Percentiles rank a stretch among this genome's conserved stretches.
Evolutionary conservation across 345 rosid species (phyloP).

Genomic region (Cochlearia excelsa): DNA sequence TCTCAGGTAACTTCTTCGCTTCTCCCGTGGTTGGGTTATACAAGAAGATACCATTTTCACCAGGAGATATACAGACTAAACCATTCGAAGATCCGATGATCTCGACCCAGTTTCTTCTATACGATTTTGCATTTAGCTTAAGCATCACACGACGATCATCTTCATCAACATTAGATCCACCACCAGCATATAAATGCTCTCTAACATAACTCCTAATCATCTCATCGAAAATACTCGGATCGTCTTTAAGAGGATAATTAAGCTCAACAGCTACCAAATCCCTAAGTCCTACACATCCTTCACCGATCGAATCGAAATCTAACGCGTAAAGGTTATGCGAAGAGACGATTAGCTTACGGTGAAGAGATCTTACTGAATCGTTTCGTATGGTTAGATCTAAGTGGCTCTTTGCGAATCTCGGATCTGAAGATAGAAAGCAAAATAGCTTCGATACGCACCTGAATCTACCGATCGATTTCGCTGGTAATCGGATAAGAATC

Average conservation of each 20-base stretch:
- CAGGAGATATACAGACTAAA: slow-evolving; percentile 42
- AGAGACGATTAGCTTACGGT: slow-evolving; percentile 29
- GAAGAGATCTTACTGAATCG: not conserved
- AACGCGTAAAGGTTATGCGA: slow-evolving; percentile 29
- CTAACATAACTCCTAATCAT: slow-evolving; percentile 25
- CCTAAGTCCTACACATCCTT: slow-evolving; percentile 4
- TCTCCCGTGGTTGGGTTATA: slow-evolving; percentile 48
- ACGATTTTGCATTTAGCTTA: slow-evolving; percentile 18
- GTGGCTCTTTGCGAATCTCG: slow-evolving; percentile 37
- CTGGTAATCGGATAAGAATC: slow-evolving; percentile 43
- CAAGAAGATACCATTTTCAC: slow-evolving; percentile 36
- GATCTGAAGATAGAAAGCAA: slow-evolving; percentile 35
- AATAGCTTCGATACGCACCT: slow-evolving; percentile 47
- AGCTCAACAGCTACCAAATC: slow-evolving; percentile 31
- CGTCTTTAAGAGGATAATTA: slow-evolving; percentile 32
- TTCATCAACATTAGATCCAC: slow-evolving; percentile 23
- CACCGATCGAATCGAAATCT: slow-evolving; percentile 26
- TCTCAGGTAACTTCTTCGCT: slow-evolving; percentile 38
- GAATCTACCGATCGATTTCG: slow-evolving; percentile 40
- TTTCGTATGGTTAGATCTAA: slow-evolving; percentile 21
- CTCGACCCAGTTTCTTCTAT: slow-evolving; percentile 35
- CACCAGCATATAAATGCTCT: slow-evolving; percentile 18
- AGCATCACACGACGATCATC: slow-evolving; percentile 37
- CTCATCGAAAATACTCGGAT: slow-evolving; percentile 21
- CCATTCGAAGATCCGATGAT: slow-evolving; percentile 49